These are phyloP conservation scores for Berkeleyomyces basicola DNA, from an alignment of 2,329 filamentous ascomycete species.

Conservation along the genomic window DNA sequence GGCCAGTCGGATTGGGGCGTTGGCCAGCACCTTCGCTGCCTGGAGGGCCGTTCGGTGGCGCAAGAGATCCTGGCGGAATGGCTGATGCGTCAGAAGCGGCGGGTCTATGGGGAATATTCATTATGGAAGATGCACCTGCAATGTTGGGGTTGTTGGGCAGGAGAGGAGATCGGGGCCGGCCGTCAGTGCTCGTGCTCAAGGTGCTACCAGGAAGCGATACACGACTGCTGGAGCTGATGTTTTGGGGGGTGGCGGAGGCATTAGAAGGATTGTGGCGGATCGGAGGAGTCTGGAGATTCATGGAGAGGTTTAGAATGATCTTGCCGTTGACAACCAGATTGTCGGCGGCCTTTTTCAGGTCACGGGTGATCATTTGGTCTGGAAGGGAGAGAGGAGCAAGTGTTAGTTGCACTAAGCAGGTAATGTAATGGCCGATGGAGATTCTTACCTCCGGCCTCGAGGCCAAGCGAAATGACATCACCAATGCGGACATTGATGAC, in stretches of 20 bases:
- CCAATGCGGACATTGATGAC: conserved; percentile 96
- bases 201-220: conserved; percentile 30
- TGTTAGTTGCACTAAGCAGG: conserved; percentile 1
- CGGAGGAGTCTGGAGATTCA: conserved; percentile 61
- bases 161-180: conserved; percentile 30
- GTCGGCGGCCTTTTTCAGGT: conserved; percentile 94
- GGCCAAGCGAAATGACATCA: conserved; percentile 78
- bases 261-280: conserved; percentile 25
- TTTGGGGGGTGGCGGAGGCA: conserved; percentile 14
- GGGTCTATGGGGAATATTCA: conserved; percentile 28
- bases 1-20: neutral
- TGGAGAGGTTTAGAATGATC: conserved; percentile 89
- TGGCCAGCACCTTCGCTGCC: conserved; percentile 17
- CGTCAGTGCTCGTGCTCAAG: conserved; percentile 13
- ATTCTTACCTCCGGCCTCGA: conserved; percentile 68
- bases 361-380: conserved; percentile 97
- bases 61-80: conserved; percentile 11
- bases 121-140: conserved; percentile 23
- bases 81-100: conserved; percentile 29
- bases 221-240: conserved; percentile 21
- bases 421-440: neutral
- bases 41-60: conserved; percentile 11
- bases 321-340: conserved; percentile 97
- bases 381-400: neutral
- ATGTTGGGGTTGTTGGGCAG: conserved; percentile 18